These are phyloP conservation scores for Amoeboaphelidium occidentale DNA, from an alignment of 371 early-diverging fungal species.

Conservation along the genomic window DNA sequence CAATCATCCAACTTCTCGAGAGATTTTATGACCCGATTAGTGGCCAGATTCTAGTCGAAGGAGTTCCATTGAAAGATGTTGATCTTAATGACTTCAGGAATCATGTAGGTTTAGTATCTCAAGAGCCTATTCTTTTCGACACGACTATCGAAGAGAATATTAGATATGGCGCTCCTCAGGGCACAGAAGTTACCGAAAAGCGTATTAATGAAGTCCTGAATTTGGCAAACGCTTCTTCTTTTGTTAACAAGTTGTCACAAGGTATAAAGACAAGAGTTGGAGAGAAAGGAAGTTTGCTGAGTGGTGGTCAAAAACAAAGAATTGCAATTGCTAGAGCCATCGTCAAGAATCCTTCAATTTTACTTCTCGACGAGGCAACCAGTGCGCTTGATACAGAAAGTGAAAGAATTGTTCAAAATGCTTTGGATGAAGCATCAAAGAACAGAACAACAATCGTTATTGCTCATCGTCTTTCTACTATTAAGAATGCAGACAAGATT, in stretches of 20 bases:
- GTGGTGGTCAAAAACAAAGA: conserved; percentile 14
- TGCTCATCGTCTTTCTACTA: conserved; percentile 33
- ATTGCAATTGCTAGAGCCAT: conserved; percentile 53
- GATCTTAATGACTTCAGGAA: conserved; percentile 39
- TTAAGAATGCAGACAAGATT: conserved; percentile 56
- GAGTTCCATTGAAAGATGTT: conserved; percentile 30
- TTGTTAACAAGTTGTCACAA: conserved; percentile 41
- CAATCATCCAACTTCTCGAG: conserved; percentile 57
- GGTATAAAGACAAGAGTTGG: conserved; percentile 52
- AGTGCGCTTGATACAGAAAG: conserved; percentile 53
- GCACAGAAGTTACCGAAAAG: conserved; percentile 13
- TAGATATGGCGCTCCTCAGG: conserved; percentile 25
- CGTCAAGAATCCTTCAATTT: conserved; percentile 39
- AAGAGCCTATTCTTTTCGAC: conserved; percentile 63
- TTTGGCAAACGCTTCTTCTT: conserved; percentile 45
- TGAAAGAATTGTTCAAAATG: conserved; percentile 19
- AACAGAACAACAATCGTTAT: conserved; percentile 17
- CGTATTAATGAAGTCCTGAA: conserved; percentile 29
- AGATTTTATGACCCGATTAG: conserved; percentile 58
- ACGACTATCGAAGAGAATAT: conserved; percentile 57
- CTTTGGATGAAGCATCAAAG: conserved; percentile 14
- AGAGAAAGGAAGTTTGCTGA: conserved; percentile 32
- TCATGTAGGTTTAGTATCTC: conserved; percentile 58
- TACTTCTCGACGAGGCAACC: conserved; percentile 91
- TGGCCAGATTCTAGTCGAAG: conserved; percentile 43